A percentile compares a stretch with the other conserved stretches of the same genome.
Conservation (phyloP, 148 eudicot genomes). For the Heliosperma pusillum region DNA sequence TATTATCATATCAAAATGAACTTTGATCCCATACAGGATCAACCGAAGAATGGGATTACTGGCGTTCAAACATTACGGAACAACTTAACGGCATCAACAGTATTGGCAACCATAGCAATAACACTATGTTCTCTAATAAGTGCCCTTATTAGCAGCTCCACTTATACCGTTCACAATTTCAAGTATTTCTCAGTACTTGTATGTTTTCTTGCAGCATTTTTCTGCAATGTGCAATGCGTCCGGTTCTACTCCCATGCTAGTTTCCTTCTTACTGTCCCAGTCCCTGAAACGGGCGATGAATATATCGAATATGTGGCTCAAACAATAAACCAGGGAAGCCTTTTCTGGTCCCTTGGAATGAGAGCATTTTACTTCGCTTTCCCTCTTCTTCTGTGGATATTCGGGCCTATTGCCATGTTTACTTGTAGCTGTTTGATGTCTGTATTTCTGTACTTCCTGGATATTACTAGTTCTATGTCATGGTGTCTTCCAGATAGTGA, state of each 20-base stretch:
- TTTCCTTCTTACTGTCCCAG: constrained; percentile 52
- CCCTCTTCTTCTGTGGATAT: constrained; percentile 69
- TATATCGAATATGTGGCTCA: constrained; percentile 48
- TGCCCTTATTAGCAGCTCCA: constrained; percentile 49
- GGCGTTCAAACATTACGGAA: constrained; percentile 47
- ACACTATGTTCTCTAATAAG: constrained; percentile 62
- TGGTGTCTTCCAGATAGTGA: background rate
- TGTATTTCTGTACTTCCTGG: constrained; percentile 24
- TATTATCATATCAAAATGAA: too few relatives aligned
- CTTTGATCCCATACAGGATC: constrained; percentile 57
- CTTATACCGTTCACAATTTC: constrained; percentile 19
- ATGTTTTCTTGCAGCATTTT: constrained; percentile 67
- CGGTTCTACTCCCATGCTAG: constrained; percentile 68
- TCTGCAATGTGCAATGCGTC: constrained; percentile 59
- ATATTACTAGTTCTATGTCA: constrained; percentile 19
- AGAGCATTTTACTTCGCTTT: constrained; percentile 68
- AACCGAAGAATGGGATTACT: constrained; percentile 49
- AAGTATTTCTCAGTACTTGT: constrained; percentile 52
- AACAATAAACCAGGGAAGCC: constrained; percentile 46
- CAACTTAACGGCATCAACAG: constrained; percentile 73
- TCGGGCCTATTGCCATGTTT: constrained; percentile 66
- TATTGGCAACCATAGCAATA: constrained; percentile 59
- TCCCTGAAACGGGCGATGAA: constrained; percentile 22
- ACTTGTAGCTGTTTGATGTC: constrained; percentile 36
- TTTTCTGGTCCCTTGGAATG: constrained; percentile 69